Percentiles rank a stretch among this genome's conserved stretches.
Conservation (phyloP, 2,329 filamentous ascomycete genomes). For the Claviceps maximensis region DNA sequence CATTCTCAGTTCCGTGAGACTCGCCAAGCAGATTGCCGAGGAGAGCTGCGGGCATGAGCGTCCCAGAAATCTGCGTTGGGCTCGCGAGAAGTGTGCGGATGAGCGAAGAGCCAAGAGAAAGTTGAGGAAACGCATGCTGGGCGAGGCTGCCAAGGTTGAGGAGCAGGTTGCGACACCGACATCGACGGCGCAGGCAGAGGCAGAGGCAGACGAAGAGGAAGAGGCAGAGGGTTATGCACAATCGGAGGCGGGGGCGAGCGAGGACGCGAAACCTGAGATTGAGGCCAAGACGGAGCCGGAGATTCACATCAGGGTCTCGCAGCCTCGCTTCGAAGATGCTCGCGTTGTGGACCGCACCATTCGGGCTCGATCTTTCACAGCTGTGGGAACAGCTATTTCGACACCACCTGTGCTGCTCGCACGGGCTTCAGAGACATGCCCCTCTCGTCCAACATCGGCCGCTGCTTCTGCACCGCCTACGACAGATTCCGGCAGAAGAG, state of each 20-base stretch:
- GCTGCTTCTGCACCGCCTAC: background rate
- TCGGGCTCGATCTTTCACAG: background rate
- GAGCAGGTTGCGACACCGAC: background rate
- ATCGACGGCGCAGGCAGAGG: too few species aligned
- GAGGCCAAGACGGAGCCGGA: background rate
- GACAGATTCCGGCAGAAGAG: background rate
- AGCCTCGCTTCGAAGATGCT: background rate
- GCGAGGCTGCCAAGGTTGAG: background rate
- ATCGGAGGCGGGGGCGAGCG: background rate
- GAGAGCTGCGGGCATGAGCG: background rate
- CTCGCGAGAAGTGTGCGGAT: conserved; percentile 1
- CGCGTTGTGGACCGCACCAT: background rate
- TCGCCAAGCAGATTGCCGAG: background rate
- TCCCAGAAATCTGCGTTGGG: background rate
- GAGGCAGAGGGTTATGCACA: too few species aligned
- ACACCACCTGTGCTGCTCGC: background rate
- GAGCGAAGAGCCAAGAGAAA: conserved; percentile 1
- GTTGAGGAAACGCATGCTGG: background rate
- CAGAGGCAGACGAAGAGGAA: too few species aligned
- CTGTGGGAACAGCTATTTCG: background rate
- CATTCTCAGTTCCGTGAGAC: background rate
- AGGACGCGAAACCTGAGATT: background rate
- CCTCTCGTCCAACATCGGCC: background rate
- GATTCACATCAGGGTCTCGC: background rate
- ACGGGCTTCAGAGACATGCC: background rate